Conservation (phyloP, 2,329 filamentous ascomycete genomes). For the Didymella glomerata region DNA sequence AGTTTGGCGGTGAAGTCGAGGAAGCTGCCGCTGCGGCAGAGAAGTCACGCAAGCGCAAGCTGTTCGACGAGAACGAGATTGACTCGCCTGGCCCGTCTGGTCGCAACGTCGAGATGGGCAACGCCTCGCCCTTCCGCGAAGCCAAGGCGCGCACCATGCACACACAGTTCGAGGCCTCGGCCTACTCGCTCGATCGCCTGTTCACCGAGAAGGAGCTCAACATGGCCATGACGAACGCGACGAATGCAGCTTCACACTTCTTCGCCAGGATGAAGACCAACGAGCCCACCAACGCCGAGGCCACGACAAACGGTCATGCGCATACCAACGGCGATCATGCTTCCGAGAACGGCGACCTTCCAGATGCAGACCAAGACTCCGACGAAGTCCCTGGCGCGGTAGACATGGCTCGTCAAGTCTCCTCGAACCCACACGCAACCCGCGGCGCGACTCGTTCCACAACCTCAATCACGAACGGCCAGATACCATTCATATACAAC, state of each 20-base stretch:
- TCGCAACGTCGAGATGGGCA: conserved; percentile 58
- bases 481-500: conserved; percentile 54
- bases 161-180: conserved; percentile 65
- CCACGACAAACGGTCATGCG: conserved; percentile 40
- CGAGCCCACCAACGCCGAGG: conserved; percentile 38
- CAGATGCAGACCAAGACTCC: conserved; percentile 50
- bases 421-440: conserved; percentile 64
- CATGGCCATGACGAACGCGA: conserved; percentile 68
- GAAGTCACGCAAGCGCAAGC: conserved; percentile 66
- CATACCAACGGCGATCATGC: conserved; percentile 49
- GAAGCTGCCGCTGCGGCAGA: conserved; percentile 60
- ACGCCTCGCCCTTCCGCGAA: conserved; percentile 60
- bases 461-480: conserved; percentile 54
- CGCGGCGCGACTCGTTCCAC: conserved; percentile 62
- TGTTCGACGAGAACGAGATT: conserved; percentile 63
- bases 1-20: conserved; percentile 57
- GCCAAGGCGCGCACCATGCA: conserved; percentile 61
- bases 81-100: conserved; percentile 65
- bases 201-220: conserved; percentile 74
- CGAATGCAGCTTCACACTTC: conserved; percentile 64
- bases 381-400: conserved; percentile 55
- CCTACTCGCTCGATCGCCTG: conserved; percentile 69
- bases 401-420: conserved; percentile 69
- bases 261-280: conserved; percentile 63
- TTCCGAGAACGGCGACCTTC: conserved; percentile 49